phyloP scores from a whole-genome alignment of 164 flowering plant species.

The Vitis riparia region DNA sequence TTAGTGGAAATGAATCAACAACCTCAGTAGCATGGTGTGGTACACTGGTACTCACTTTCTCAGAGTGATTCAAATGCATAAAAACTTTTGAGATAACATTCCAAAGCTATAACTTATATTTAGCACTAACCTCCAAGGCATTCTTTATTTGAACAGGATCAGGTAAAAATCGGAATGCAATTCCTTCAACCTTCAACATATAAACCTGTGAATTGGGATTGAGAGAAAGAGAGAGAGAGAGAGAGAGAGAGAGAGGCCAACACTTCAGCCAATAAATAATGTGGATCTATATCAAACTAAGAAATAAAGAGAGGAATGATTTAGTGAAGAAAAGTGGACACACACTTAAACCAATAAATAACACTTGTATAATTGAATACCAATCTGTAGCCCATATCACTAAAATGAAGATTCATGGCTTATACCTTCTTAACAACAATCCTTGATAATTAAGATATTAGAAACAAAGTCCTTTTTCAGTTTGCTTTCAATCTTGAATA shows the following conservation, averaged over 20 bases:
- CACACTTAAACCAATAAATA: too few relatives aligned
- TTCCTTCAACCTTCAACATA: constrained; percentile 95
- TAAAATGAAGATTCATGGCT: too few relatives aligned
- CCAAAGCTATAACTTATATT: background rate
- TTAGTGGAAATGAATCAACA: background rate
- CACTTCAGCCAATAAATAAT: background rate
- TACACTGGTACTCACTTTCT: background rate
- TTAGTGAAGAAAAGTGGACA: too few relatives aligned
- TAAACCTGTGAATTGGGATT: constrained; percentile 56
- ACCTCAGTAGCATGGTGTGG: background rate
- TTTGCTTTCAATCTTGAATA: too few relatives aligned
- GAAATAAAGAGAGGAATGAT: background rate
- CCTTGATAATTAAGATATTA: too few relatives aligned
- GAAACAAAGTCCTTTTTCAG: too few relatives aligned
- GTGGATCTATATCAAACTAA: too few relatives aligned
- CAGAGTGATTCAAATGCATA: background rate
- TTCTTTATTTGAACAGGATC: constrained; percentile 94
- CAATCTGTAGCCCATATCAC: too few relatives aligned
- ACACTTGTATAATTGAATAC: too few relatives aligned
- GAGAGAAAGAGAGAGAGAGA: background rate
- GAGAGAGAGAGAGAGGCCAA: background rate
- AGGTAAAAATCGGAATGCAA: constrained; percentile 94
- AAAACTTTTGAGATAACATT: background rate
- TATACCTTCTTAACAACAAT: too few relatives aligned
- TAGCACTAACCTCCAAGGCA: constrained; percentile 79